phyloP scores from a whole-genome alignment of 2,329 filamentous ascomycete genomes.

The Westerdykella sp. region DNA sequence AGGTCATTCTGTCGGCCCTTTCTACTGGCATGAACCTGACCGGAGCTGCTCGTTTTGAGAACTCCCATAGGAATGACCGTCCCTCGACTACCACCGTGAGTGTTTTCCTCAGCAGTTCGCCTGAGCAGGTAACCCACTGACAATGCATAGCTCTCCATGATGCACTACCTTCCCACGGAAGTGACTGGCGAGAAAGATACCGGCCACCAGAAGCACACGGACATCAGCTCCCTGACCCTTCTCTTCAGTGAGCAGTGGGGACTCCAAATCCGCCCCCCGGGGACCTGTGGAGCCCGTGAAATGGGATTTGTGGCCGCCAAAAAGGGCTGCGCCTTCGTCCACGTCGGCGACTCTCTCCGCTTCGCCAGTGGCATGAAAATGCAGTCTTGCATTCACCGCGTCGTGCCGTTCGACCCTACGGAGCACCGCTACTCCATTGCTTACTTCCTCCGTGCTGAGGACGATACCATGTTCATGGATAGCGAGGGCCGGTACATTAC shows the following conservation, averaged over 20 bases:
- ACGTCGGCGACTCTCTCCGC: slow-evolving; percentile 55
- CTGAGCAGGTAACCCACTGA: neutral
- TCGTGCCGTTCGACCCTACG: slow-evolving; percentile 47
- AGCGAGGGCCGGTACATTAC: slow-evolving; percentile 50
- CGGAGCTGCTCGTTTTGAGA: slow-evolving; percentile 24
- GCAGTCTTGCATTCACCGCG: slow-evolving; percentile 53
- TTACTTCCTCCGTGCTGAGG: slow-evolving; percentile 53
- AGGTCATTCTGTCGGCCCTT: slow-evolving; percentile 46
- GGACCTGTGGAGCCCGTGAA: slow-evolving; percentile 31
- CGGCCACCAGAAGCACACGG: slow-evolving; percentile 31
- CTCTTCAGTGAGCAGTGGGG: slow-evolving; percentile 52
- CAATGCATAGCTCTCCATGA: slow-evolving; percentile 20
- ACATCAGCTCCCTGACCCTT: slow-evolving; percentile 26
- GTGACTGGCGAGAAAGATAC: slow-evolving; percentile 16
- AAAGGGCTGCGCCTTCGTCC: slow-evolving; percentile 49
- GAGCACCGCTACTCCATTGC: slow-evolving; percentile 56
- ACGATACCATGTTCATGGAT: slow-evolving; percentile 52
- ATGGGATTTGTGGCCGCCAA: slow-evolving; percentile 45
- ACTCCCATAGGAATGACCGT: slow-evolving; percentile 26
- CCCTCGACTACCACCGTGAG: slow-evolving; percentile 27
- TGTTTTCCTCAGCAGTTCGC: neutral
- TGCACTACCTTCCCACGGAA: slow-evolving; percentile 28
- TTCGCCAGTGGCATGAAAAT: slow-evolving; percentile 51
- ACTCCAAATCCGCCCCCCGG: slow-evolving; percentile 51
- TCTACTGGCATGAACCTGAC: slow-evolving; percentile 22